These are phyloP conservation scores for Platanthera zijinensis DNA, from an alignment of 106 monocot species.

Conservation along the genomic window DNA sequence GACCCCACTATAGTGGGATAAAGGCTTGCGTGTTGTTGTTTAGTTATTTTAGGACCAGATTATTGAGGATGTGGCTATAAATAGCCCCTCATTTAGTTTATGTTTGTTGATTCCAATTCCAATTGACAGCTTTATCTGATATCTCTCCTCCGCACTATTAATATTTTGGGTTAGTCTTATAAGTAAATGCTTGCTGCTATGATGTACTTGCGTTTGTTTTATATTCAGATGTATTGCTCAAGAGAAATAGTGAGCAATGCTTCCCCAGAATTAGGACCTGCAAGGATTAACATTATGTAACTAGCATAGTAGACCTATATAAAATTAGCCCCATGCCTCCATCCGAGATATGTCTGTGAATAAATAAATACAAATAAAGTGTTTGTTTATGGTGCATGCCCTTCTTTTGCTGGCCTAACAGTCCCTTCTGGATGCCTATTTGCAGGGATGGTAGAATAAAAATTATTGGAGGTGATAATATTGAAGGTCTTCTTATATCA, in stretches of 20 bases:
- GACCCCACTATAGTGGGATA: no score
- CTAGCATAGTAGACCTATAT: not conserved
- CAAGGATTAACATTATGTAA: not conserved
- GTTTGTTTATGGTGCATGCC: not conserved
- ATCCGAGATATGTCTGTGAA: not conserved
- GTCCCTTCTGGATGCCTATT: slow-evolving; percentile 6
- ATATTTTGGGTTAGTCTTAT: not conserved
- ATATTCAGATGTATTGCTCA: not conserved
- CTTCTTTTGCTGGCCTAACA: slow-evolving; percentile 5
- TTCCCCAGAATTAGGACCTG: not conserved
- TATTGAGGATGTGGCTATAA: no score
- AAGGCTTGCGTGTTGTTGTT: no score
- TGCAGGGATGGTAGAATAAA: slow-evolving; percentile 99
- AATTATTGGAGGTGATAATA: slow-evolving; percentile 91
- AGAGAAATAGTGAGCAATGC: not conserved
- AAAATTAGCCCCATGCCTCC: not conserved
- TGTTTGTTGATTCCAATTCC: no score
- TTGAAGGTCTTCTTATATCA: slow-evolving; percentile 85
- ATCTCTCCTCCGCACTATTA: not conserved
- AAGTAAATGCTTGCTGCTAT: not conserved
- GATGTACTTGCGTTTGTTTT: not conserved
- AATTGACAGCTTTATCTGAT: not conserved
- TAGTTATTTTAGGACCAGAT: no score
- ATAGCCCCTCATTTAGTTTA: no score
- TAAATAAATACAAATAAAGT: not conserved